Conservation (phyloP, 2,329 filamentous ascomycete species). For the Raffaelea arxii region DNA sequence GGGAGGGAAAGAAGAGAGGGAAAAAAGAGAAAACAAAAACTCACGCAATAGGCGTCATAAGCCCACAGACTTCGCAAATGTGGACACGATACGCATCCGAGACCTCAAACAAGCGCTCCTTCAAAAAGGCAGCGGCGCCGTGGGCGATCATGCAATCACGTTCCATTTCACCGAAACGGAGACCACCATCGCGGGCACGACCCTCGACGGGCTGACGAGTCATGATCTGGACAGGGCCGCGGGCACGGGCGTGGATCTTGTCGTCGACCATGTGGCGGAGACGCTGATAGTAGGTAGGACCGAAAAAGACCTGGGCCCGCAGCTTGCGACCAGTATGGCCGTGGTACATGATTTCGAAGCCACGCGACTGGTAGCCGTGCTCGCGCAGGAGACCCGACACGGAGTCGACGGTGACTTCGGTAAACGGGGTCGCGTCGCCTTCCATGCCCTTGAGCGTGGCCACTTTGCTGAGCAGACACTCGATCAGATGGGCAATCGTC, state of each 20-base stretch:
- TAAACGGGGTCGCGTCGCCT: slow-evolving; percentile 96
- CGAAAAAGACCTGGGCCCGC: slow-evolving; percentile 89
- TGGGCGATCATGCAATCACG: slow-evolving; percentile 99
- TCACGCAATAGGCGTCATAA: slow-evolving; percentile 99
- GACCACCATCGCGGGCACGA: slow-evolving; percentile 93
- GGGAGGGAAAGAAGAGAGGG: neutral
- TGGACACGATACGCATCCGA: slow-evolving; percentile 97
- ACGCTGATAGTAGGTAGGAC: slow-evolving; percentile 97
- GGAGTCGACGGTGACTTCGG: slow-evolving; percentile 91
- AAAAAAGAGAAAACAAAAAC: slow-evolving; percentile 28
- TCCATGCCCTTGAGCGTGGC: slow-evolving; percentile 88
- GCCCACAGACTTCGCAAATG: slow-evolving; percentile 94
- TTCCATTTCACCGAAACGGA: slow-evolving; percentile 99
- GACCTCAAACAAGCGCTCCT: slow-evolving; percentile 94
- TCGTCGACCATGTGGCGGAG: slow-evolving; percentile 99
- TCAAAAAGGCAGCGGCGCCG: slow-evolving; percentile 90
- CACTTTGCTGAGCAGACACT: slow-evolving; percentile 95
- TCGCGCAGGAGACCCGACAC: slow-evolving; percentile 78
- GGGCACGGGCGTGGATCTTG: slow-evolving; percentile 98
- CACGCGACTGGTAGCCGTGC: slow-evolving; percentile 91
- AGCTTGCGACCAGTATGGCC: slow-evolving; percentile 94
- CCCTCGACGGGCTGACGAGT: slow-evolving; percentile 96
- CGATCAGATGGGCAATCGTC: slow-evolving; percentile 99
- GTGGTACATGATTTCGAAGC: slow-evolving; percentile 98
- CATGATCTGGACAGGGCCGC: slow-evolving; percentile 93